Base-by-base conservation (phyloP, 164 flowering plant species). In the Kingdonia uniflora region DNA sequence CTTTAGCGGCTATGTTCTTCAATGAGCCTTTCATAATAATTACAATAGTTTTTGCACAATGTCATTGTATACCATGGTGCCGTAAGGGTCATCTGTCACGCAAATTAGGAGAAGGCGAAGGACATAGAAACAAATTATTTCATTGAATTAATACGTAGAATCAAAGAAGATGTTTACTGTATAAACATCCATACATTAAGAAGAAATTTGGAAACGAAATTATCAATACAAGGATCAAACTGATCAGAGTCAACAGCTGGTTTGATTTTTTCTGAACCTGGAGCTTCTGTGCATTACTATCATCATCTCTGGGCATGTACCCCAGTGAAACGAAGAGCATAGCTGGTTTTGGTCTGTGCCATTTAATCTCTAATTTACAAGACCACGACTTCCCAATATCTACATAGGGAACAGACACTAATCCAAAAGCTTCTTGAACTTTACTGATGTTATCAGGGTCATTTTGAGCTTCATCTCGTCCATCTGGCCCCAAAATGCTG, bases 271-370 rank as follows among this genome's bases (percentile, higher is more conserved):
- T 86, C 64, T 94, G 99, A 19, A 89, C 76, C 63, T 94, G 74
- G 49, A 83, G 72, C 64, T 81, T 89, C 33, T 76, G 91, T 15
- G 76, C 60, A 52, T 51, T 63, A 45, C 72, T 50, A 46, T 82
- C 98, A 68, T 65, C 56, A 51, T 55, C 58, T 10, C 64, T 62
- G 19, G 81, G 80, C 19, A 67, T 67, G 68, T 94, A 87, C 42
- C 99, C 92, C 58, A 89, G 41, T 10, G 97, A 89, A 26, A 89
- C 92, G 63, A 72, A 94, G 12, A 94, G 76, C 92, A 87, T 77
- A 52, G 86, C 61, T 12, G 88, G 80, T 67, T 94, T 94, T 2
- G 99, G 96, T 42, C 87, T 75, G 46, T 82, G 85, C 99, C 99
- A 94, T 68, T 71, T 83, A 59, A 89, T 89, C 66, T 85, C 84